Evolutionary conservation across 148 eudicot species (phyloP).

Genomic region (Vaccinium myrtillus): DNA sequence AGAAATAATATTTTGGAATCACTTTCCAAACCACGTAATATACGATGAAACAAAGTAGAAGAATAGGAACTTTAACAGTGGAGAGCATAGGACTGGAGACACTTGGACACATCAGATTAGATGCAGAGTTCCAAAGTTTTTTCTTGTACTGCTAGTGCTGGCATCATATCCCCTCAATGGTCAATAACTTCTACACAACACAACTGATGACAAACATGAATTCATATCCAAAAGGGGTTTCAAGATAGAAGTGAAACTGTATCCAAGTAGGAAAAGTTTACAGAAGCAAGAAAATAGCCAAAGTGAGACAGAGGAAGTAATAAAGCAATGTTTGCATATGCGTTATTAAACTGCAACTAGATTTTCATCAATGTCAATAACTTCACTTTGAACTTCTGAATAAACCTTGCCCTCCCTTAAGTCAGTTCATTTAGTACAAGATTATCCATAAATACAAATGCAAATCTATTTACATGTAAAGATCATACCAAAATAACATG

Average conservation of each 20-base stretch:
- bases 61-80: neutral
- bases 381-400: neutral
- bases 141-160: neutral
- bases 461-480: neutral
- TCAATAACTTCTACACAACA: neutral
- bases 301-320: neutral
- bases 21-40: neutral
- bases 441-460: neutral
- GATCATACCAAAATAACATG: neutral
- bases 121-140: neutral
- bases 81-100: neutral
- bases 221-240: neutral
- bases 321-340: neutral
- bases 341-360: neutral
- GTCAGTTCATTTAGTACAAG: neutral
- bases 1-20: neutral
- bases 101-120: neutral
- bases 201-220: neutral
- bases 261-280: neutral
- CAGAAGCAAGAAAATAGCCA: neutral
- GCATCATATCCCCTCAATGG: neutral
- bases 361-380: neutral
- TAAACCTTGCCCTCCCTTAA: neutral
- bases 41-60: neutral
- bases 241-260: neutral